phyloP scores from a whole-genome alignment of 352 stramenopile species.

The Pythium monospermum region DNA sequence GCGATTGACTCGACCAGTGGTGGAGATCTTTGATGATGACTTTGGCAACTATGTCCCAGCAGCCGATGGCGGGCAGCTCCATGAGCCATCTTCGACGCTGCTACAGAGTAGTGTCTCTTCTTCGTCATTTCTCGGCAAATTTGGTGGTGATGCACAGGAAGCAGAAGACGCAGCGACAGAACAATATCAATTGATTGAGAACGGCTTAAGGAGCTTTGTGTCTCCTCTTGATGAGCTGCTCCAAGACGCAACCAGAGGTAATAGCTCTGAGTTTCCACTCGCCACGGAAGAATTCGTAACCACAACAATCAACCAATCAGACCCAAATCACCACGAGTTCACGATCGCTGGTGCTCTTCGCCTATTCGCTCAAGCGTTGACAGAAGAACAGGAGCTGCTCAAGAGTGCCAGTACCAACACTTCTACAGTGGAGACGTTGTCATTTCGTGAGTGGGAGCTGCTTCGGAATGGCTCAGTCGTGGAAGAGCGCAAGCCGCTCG shows the following conservation, averaged over 20 bases:
- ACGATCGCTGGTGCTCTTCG: neutral
- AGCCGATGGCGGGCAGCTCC: neutral
- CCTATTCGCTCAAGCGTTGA: neutral
- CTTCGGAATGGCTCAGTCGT: conserved; percentile 9
- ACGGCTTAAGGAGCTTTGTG: too few relatives aligned
- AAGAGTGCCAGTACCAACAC: neutral
- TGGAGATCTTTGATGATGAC: conserved; percentile 10
- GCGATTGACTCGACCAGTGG: neutral
- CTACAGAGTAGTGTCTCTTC: neutral
- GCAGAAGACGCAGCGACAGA: neutral
- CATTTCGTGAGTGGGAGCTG: conserved; percentile 14
- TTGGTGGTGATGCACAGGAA: neutral
- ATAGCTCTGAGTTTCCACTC: conserved; percentile 5
- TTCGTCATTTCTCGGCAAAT: neutral
- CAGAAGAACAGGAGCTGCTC: neutral
- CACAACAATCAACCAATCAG: too few relatives aligned
- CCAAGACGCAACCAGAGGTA: too few relatives aligned
- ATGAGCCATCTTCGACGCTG: neutral
- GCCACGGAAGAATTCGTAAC: conserved; percentile 2
- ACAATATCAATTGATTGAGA: conserved; percentile 11
- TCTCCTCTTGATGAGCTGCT: too few relatives aligned
- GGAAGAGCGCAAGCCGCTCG: conserved; percentile 8
- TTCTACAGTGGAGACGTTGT: neutral
- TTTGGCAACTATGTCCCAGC: conserved; percentile 6
- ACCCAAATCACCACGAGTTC: too few relatives aligned